Evolutionary conservation across 2,329 filamentous ascomycete species (phyloP), one percentile per base, ranked within the genome.

Genomic region (Cercospora brassicicola): DNA sequence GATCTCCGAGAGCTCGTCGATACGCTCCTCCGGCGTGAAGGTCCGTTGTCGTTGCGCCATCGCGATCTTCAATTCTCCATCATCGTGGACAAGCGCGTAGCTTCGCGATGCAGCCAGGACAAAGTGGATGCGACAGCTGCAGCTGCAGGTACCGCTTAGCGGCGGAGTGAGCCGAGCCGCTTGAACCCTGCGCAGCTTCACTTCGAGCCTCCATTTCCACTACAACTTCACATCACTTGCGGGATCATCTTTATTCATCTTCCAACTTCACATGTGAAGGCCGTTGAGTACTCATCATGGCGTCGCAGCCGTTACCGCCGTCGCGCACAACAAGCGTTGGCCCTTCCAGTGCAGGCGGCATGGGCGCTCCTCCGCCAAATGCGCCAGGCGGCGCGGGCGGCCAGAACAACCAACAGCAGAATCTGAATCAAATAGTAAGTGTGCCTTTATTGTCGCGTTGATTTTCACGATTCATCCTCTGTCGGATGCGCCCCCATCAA

Each of bases 371-470:
- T 51, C 78, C 79, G 71, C 82, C 81, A 51, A 81, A 83, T 68
- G 80, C 84, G 68, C 80, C 85, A 68, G 79, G 70, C 76, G 79
- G 67, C 36, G 57, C 66, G 39, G 64, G 26, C 31, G 69, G 69
- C 48, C 83, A 59, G 80, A 89, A 93, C 81, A 93, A 91, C 2
- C 93, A 91, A 2, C 93, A 94, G 71, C 92, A 96, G 76, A 96
- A 97, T 77, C 81, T 97, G 1, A 98, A 98, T 76, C 93, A 97
- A 74, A 98, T 98, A 80, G 94, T 97, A 86, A 87, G 94, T 84
- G 30, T 33, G 1, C 28, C 28, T 33, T 53, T 26, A 36, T 36
- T 39, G 13, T n/a, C 31, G 55, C 55, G 31, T 36, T 11, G 31
- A 33, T 18, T 36, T 59, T 7, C 26, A 23, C 31, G 48, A 30